phyloP scores from a whole-genome alignment of 257 asterid species.

The Nicotiana noctiflora region DNA sequence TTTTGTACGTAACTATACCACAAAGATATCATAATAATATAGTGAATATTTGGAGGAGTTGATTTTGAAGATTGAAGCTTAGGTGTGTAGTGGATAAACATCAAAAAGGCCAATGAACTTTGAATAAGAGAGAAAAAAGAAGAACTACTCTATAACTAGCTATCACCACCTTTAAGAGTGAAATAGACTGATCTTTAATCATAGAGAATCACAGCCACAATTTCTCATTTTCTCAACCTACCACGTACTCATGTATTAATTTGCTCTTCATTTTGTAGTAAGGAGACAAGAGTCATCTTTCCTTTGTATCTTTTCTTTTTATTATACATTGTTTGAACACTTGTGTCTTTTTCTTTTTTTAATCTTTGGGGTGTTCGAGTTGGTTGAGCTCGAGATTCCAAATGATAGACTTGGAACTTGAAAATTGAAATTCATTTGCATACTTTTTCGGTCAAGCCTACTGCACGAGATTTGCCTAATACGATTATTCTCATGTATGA shows the following conservation, averaged over 20 bases:
- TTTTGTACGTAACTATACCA: too few relatives aligned
- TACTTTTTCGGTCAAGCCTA: too few relatives aligned
- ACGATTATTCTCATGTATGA: too few relatives aligned
- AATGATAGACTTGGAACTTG: too few relatives aligned
- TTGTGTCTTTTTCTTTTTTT: too few relatives aligned
- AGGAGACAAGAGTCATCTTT: neutral
- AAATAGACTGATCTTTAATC: conserved; percentile 20
- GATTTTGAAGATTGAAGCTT: neutral
- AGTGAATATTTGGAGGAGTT: neutral
- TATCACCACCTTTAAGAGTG: conserved; percentile 13
- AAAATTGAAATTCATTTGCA: too few relatives aligned
- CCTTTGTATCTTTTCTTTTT: too few relatives aligned
- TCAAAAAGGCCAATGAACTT: neutral
- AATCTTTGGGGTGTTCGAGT: too few relatives aligned
- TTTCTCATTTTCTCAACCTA: conserved; percentile 1
- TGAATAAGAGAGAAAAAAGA: neutral
- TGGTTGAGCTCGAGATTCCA: too few relatives aligned
- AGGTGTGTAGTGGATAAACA: neutral
- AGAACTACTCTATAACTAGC: neutral
- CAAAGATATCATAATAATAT: neutral
- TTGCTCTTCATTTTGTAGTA: neutral
- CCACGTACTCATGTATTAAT: neutral
- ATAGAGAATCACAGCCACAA: conserved; percentile 18
- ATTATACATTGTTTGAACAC: too few relatives aligned
- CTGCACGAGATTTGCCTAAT: too few relatives aligned